Conservation (phyloP, 192 early-diverging fungal genomes). For the Pecoramyces ruminantium region DNA sequence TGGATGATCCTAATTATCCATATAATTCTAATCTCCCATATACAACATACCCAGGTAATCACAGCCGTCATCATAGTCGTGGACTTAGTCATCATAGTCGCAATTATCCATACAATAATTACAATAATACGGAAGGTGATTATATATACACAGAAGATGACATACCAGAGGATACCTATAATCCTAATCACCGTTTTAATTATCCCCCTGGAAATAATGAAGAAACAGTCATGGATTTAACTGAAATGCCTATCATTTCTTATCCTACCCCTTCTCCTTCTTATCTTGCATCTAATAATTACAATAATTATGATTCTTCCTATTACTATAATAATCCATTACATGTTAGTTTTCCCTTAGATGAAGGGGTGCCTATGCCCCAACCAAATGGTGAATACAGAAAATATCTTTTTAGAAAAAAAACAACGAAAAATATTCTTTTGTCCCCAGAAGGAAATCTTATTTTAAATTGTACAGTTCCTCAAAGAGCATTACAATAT, state of each 20-base stretch:
- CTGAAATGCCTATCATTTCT: neutral
- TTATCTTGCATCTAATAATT: neutral
- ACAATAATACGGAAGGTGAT: neutral
- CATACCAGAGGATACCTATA: neutral
- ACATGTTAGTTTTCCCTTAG: neutral
- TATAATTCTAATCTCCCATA: neutral
- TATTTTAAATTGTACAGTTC: neutral
- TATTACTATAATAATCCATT: neutral
- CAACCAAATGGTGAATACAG: neutral
- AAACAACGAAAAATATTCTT: neutral
- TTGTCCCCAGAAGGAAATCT: neutral
- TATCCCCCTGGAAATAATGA: neutral
- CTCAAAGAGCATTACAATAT: neutral
- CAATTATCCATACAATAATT: neutral
- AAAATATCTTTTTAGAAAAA: neutral
- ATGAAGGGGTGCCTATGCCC: neutral
- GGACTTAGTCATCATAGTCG: neutral
- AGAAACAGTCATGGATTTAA: neutral
- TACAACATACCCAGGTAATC: neutral
- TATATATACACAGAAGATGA: neutral
- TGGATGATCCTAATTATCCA: neutral
- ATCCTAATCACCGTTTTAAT: neutral
- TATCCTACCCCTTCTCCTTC: neutral
- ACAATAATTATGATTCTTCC: neutral
- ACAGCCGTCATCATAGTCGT: neutral